Conservation (phyloP, 345 rosid genomes). For the Populus pruinosa region DNA sequence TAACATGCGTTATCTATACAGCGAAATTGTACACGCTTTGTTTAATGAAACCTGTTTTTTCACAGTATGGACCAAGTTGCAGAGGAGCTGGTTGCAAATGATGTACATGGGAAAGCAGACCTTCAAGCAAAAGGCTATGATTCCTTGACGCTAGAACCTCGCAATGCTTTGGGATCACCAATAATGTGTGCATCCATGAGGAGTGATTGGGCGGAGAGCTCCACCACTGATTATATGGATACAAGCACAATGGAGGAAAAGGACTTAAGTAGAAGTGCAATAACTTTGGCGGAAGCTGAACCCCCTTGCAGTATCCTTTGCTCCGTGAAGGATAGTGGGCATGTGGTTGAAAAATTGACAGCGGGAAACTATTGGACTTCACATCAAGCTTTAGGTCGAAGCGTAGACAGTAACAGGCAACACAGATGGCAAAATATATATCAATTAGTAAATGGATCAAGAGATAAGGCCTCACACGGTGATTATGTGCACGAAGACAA, state of each 20-base stretch:
- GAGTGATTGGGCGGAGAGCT: constrained; percentile 35
- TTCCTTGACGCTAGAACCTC: constrained; percentile 39
- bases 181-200: constrained; percentile 17
- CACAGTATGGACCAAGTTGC: constrained; percentile 44
- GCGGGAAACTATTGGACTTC: constrained; percentile 31
- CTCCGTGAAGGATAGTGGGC: constrained; percentile 24
- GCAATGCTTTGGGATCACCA: constrained; percentile 31
- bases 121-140: constrained; percentile 26
- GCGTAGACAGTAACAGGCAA: constrained; percentile 25
- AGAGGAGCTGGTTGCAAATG: constrained; percentile 39
- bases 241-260: constrained; percentile 8
- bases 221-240: constrained; percentile 23
- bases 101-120: constrained; percentile 21
- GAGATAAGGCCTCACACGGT: constrained; percentile 25
- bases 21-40: no score
- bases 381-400: constrained; percentile 26
- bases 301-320: constrained; percentile 1
- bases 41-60: constrained; percentile 1
- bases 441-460: constrained; percentile 24
- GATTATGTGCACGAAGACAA: constrained; percentile 36
- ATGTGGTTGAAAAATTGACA: constrained; percentile 42
- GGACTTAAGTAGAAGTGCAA: constrained; percentile 15
- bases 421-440: constrained; percentile 33
- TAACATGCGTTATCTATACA: no score
- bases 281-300: constrained; percentile 20